Evolutionary conservation across 176 grass and related monocot species (phyloP), one percentile per base, ranked within the genome.

Genomic region (Echinochloa phyllopogon): DNA sequence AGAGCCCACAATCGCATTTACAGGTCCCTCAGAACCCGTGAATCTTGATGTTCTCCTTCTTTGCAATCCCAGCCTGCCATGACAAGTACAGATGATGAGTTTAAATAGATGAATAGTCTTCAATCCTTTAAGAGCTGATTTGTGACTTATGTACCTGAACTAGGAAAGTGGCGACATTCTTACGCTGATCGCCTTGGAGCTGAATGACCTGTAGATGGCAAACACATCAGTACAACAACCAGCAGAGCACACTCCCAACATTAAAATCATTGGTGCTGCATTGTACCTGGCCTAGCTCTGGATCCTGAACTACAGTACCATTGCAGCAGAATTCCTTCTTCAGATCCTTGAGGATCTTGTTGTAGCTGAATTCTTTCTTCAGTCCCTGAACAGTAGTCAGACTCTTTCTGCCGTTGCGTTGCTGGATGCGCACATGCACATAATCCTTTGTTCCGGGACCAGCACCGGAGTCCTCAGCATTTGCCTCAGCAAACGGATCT

Each of bases 261-360:
- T 55, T 23, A 23, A 60, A 24, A 21, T 20, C 37, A 69, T 18
- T 1, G 1, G 9, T 6, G 3, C 11, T 1, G 6, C 4, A 53
- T 33, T 20, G 10, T 88, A 93, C 91, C 92, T 94, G 92, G 74
- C 92, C 92, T 55, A 94, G 80, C 36, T 94, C 92, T 16, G 86
- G 75, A 40, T 94, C 92, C 86, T 94, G 86, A 59, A 94, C 92
- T 74, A 94, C 92, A 74, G 86, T 94, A 80, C 92, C 92, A 94
- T 94, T 94, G 76, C 92, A 94, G 83, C 92, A 94, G 78, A 94
- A 94, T 72, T 94, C 92, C 75, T 91, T 94, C 72, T 94, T 94
- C 79, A 94, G 92, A 94, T 94, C 92, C 92, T 94, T 94, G 62
- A 94, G 86, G 78, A 94, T 94, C 83, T 88, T 94, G 78, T 86